Conservation (phyloP, 495 filamentous ascomycete genomes). For the Annulohypoxylon stygium region DNA sequence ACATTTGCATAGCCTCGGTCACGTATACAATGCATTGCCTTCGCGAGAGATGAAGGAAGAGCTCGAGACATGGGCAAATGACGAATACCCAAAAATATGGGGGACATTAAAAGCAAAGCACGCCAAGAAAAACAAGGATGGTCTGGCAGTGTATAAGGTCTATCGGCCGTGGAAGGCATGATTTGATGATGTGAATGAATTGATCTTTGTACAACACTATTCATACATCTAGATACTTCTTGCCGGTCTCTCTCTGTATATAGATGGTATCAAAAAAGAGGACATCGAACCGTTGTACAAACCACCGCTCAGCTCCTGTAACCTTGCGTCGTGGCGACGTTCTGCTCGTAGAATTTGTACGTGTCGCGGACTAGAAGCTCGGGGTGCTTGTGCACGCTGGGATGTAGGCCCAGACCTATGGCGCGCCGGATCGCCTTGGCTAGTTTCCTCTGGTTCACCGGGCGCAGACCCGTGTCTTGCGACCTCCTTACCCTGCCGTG, state of each 20-base stretch:
- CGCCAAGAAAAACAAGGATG: conserved; percentile 54
- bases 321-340: conserved; percentile 25
- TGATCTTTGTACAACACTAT: conserved; percentile 50
- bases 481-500: conserved; percentile 87
- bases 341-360: conserved; percentile 29
- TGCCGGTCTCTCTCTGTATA: conserved; percentile 46
- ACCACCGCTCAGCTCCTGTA: conserved; percentile 24
- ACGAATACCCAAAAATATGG: conserved; percentile 78
- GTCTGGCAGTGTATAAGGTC: conserved; percentile 58
- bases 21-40: conserved; percentile 78
- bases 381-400: conserved; percentile 92
- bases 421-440: conserved; percentile 91
- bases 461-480: conserved; percentile 79
- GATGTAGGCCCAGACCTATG: conserved; percentile 91
- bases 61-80: conserved; percentile 78
- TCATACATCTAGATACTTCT: conserved; percentile 43
- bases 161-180: conserved; percentile 59
- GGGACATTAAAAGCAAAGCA: conserved; percentile 66
- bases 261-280: conserved; percentile 32
- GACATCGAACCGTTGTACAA: conserved; percentile 42
- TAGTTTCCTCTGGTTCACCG: conserved; percentile 91
- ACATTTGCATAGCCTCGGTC: conserved; percentile 68
- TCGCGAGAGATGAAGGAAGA: conserved; percentile 70
- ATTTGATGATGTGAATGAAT: conserved; percentile 37
- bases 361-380: conserved; percentile 72